These are phyloP conservation scores for Luffa acutangula DNA, from an alignment of 306 rosid genomes.

Conservation along the genomic window DNA sequence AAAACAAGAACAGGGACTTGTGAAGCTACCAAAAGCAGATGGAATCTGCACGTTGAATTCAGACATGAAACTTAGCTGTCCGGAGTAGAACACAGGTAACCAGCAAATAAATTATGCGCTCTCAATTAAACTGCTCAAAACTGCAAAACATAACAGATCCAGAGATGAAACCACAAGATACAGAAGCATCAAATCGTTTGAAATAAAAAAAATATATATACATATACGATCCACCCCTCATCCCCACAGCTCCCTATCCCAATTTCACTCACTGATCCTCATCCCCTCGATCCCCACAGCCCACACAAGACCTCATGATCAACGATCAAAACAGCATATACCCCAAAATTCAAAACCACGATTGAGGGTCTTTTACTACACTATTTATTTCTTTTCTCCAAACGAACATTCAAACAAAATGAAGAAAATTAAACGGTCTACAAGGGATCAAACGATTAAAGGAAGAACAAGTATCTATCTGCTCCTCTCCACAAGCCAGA, in stretches of 20 bases:
- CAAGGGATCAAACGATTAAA: not conserved
- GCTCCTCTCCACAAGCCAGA: not conserved
- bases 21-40: conserved; percentile 31
- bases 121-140: not conserved
- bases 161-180: not conserved
- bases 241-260: not conserved
- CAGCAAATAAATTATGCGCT: conserved; percentile 9
- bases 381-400: too few relatives aligned
- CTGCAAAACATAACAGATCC: not conserved
- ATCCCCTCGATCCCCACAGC: not conserved
- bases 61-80: conserved; percentile 40
- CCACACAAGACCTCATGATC: not conserved
- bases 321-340: not conserved
- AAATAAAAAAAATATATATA: not conserved
- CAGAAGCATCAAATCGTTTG: not conserved
- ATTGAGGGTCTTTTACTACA: not conserved
- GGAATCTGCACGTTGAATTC: conserved; percentile 33
- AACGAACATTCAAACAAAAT: not conserved
- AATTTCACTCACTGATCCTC: not conserved
- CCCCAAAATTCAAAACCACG: not conserved
- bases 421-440: not conserved
- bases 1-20: not conserved
- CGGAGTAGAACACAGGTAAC: conserved; percentile 19
- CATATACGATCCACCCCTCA: not conserved
- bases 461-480: not conserved